Conservation (phyloP, 495 filamentous ascomycete genomes). For the Podospora anserina region DNA sequence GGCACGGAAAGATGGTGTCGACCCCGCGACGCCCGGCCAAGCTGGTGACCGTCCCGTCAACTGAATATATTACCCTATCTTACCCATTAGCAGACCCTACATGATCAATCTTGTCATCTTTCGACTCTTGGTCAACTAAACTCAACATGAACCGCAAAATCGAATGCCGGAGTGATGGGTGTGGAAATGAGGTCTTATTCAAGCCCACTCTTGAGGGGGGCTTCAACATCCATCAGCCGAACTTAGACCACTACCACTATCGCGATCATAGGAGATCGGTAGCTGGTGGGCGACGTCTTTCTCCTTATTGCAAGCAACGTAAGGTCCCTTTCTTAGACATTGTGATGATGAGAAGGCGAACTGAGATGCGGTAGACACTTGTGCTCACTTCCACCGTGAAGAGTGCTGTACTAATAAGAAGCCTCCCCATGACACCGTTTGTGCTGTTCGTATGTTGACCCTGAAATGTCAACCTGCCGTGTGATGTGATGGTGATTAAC, state of each 20-base stretch:
- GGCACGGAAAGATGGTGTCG: not conserved
- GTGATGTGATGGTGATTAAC: not conserved
- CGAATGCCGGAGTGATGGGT: constrained; percentile 27
- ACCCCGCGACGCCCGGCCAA: constrained; percentile 11
- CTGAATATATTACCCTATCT: not conserved
- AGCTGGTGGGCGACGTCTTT: constrained; percentile 3
- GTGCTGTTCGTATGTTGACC: constrained; percentile 22
- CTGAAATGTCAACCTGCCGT: not conserved
- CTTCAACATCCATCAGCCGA: not conserved
- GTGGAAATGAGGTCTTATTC: constrained; percentile 24
- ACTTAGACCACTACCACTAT: not conserved
- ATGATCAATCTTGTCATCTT: not conserved
- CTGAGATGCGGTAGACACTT: constrained; percentile 21
- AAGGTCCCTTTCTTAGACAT: constrained; percentile 7
- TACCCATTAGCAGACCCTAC: not conserved
- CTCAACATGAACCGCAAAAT: constrained; percentile 21
- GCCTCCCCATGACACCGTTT: constrained; percentile 26
- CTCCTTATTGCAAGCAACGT: constrained; percentile 29
- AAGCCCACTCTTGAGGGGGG: constrained; percentile 20
- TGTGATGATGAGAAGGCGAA: not conserved
- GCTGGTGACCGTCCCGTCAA: not conserved
- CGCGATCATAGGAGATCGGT: not conserved
- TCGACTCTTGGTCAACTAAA: not conserved
- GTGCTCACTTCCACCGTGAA: constrained; percentile 23
- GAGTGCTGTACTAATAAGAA: constrained; percentile 29